Evolutionary conservation across 257 asterid species (phyloP), one percentile per base, ranked within the genome.

Genomic region (Gentiana dahurica): DNA sequence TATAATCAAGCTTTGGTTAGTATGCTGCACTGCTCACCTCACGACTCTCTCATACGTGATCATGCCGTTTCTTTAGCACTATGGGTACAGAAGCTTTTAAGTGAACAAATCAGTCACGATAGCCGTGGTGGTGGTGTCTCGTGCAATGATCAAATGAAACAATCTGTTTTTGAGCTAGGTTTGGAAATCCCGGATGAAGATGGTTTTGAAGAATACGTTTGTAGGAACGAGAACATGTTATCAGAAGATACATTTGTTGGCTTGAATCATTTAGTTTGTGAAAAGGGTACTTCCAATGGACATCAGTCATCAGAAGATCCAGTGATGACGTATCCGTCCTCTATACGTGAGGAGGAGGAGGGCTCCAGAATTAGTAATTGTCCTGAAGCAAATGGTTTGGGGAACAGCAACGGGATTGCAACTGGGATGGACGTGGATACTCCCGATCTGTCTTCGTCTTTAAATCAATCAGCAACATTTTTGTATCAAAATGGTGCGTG

Each of bases 31-130:
- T 76, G 82, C 70, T 79, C 85, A 1, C 90, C 79, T 1, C 73
- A 71, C 64, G 95, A 87, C 75, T 91, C 95, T 59, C 63, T 83
- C 68, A 79, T 74, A 43, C 86, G 97, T 58, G 98, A 91, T 73
- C 89, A 83, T 73, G 95, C 94, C 66, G 77, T 79, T 67, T 69
- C 87, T 41, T 65, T 87, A 73, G 81, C 94, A 41, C 75, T 83
- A 36, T 81, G 83, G 89, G 77, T 81, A 51, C 84, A 83, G 80
- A 76, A 37, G 77, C 89, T 84, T 74, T 61, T 87, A 74, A 76
- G 77, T 61, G 55, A 54, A 33, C 94, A 71, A 67, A 67, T 79
- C 15, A 70, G 79, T 51, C 75, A 65, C 32, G 73, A 69, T 36
- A 66, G 69, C 62, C 39, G 35, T 39, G 71, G 49, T 32, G 44